Evolutionary conservation across 1,139 yeast species (phyloP).

Genomic region (Kodamaea suecica): DNA sequence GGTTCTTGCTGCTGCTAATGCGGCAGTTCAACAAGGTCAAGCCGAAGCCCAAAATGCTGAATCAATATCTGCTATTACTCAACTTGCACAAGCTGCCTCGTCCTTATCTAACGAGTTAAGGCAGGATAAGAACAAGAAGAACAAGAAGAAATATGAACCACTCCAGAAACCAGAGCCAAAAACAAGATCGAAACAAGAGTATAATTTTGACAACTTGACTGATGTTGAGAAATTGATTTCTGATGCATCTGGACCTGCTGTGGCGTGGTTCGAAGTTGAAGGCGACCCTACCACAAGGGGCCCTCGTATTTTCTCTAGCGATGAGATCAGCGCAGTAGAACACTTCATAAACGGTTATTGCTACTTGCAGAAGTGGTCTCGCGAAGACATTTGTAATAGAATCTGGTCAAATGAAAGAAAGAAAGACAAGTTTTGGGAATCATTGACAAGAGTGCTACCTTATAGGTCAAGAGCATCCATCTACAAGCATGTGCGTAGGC

Average conservation of each 20-base stretch:
- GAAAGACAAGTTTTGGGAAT: constrained; percentile 89
- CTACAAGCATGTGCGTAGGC: constrained; percentile 87
- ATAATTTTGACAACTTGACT: constrained; percentile 27
- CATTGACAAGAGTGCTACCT: constrained; percentile 71
- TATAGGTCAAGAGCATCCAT: constrained; percentile 83
- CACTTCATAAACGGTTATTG: constrained; percentile 69
- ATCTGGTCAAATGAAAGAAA: constrained; percentile 85
- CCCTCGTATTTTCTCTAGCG: constrained; percentile 51
- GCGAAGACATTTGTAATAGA: constrained; percentile 71
- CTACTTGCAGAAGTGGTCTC: constrained; percentile 53
- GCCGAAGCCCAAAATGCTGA: constrained; percentile 8
- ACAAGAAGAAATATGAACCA: constrained; percentile 11
- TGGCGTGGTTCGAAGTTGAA: constrained; percentile 36
- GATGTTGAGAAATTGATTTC: constrained; percentile 35
- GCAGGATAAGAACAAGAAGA: constrained; percentile 10
- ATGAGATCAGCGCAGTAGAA: constrained; percentile 70
- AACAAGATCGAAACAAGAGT: constrained; percentile 10
- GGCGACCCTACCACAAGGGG: constrained; percentile 31
- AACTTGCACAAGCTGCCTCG: constrained; percentile 33
- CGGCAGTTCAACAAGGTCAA: constrained; percentile 20
- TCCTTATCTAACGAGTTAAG: constrained; percentile 16
- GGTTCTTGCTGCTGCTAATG: constrained; percentile 24
- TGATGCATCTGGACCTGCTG: constrained; percentile 36
- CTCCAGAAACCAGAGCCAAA: constrained; percentile 2
- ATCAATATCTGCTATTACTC: constrained; percentile 27